Percentiles rank a stretch among this genome's conserved stretches.
Conservation (phyloP, 257 asterid genomes). For the Nicotiana paniculata region DNA sequence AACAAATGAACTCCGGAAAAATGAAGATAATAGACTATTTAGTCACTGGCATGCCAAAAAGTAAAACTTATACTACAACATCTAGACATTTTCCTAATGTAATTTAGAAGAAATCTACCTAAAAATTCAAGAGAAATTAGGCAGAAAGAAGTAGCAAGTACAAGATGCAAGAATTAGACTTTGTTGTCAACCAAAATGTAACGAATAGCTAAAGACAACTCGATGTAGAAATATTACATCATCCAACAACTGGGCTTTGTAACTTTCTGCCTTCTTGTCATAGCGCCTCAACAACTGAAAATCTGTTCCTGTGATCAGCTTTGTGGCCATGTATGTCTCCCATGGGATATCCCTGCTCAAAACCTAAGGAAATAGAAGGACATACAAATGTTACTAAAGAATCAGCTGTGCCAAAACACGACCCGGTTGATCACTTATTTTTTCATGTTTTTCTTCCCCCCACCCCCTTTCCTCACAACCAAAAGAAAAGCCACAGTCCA, state of each 20-base stretch:
- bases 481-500: background rate
- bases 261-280: conserved; percentile 71
- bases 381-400: background rate
- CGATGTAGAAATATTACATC: conserved; percentile 37
- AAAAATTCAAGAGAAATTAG: background rate
- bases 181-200: background rate
- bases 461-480: background rate
- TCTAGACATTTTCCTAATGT: background rate
- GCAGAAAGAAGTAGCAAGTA: background rate
- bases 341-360: conserved; percentile 90
- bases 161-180: background rate
- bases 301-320: conserved; percentile 81
- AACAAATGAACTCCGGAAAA: background rate
- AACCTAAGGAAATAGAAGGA: conserved; percentile 35
- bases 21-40: background rate
- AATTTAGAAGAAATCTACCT: background rate
- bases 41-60: background rate
- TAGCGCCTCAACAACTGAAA: conserved; percentile 88
- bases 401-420: background rate
- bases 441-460: background rate
- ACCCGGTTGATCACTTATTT: background rate
- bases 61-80: background rate
- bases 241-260: conserved; percentile 79
- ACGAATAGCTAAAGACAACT: background rate
- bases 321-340: conserved; percentile 90